These are phyloP conservation scores for Globisporangium alternatum DNA, from an alignment of 352 stramenopile genomes.

Conservation along the genomic window DNA sequence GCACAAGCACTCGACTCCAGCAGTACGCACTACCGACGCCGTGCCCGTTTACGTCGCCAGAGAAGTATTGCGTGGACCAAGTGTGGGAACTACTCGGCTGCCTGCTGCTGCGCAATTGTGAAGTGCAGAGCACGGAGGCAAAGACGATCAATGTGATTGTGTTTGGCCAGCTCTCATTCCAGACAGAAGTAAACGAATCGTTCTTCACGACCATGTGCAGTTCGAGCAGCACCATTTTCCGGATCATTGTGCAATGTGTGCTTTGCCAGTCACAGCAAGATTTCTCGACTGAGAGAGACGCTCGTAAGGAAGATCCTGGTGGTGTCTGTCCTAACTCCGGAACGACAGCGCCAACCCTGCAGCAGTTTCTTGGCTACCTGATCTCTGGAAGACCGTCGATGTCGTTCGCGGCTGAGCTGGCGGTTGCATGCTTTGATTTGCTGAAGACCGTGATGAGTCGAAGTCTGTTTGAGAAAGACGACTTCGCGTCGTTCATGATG, in stretches of 20 bases:
- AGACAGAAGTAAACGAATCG: constrained; percentile 38
- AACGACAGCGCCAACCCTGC: constrained; percentile 8
- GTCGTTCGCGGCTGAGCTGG: constrained; percentile 13
- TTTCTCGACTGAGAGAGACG: background rate
- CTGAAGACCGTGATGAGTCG: constrained; percentile 33
- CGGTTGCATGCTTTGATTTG: constrained; percentile 42
- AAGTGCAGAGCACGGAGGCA: constrained; percentile 18
- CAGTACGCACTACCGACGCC: constrained; percentile 33
- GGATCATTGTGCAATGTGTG: constrained; percentile 41
- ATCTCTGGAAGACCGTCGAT: constrained; percentile 12
- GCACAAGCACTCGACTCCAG: constrained; percentile 13
- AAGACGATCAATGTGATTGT: constrained; percentile 40
- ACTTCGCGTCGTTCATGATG: constrained; percentile 64
- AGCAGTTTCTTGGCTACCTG: constrained; percentile 20
- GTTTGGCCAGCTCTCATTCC: constrained; percentile 44
- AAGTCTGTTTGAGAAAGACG: constrained; percentile 48
- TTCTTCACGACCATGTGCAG: constrained; percentile 57
- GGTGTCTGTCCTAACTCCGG: background rate
- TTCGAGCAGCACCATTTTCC: constrained; percentile 46
- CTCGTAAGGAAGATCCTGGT: background rate
- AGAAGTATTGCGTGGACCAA: constrained; percentile 36
- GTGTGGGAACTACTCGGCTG: constrained; percentile 67
- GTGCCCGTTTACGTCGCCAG: constrained; percentile 15
- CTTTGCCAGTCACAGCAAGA: constrained; percentile 6
- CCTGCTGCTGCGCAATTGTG: constrained; percentile 52